Percentiles rank a stretch among this genome's conserved stretches.
These are phyloP conservation scores for Entophlyctis helioformis DNA, from an alignment of 192 early-diverging fungal species.

Conservation along the genomic window DNA sequence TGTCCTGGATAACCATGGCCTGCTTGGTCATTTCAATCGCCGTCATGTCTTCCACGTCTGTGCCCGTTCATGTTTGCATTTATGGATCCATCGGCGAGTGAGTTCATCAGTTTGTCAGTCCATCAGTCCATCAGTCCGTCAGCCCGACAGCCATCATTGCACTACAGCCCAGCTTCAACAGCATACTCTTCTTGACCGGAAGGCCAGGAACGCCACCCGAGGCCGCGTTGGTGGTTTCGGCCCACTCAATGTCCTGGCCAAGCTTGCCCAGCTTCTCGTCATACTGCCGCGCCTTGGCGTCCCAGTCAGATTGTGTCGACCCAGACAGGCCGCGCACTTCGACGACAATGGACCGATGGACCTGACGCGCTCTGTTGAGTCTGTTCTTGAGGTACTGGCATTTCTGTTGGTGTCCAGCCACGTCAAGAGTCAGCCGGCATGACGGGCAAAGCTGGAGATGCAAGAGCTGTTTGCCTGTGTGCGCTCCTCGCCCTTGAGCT, in stretches of 20 bases:
- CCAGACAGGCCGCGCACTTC: conserved; percentile 30
- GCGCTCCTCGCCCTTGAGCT: conserved; percentile 31
- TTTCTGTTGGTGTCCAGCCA: conserved; percentile 17
- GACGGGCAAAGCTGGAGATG: neutral
- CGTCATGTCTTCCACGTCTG: conserved; percentile 34
- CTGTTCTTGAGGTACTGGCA: conserved; percentile 42
- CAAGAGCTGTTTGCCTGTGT: conserved; percentile 17
- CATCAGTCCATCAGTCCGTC: too few relatives aligned
- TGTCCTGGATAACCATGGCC: conserved; percentile 35
- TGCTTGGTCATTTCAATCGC: conserved; percentile 34
- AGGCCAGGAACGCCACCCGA: neutral
- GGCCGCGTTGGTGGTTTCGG: conserved; percentile 31
- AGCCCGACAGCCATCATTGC: too few relatives aligned
- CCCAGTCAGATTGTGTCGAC: conserved; percentile 18
- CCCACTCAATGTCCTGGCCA: conserved; percentile 46
- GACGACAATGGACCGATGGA: conserved; percentile 33
- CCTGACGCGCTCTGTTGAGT: conserved; percentile 31
- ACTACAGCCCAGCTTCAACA: too few relatives aligned
- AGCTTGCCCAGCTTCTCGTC: conserved; percentile 31
- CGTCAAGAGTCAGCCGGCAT: too few relatives aligned
- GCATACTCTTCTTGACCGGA: too few relatives aligned
- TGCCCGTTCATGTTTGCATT: neutral
- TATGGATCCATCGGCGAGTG: neutral
- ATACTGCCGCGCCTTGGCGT: conserved; percentile 30
- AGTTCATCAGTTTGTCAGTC: neutral